Evolutionary conservation across 2,329 filamentous ascomycete species (phyloP), one percentile per base, ranked within the genome.

Genomic region (Colletotrichum karsti): DNA sequence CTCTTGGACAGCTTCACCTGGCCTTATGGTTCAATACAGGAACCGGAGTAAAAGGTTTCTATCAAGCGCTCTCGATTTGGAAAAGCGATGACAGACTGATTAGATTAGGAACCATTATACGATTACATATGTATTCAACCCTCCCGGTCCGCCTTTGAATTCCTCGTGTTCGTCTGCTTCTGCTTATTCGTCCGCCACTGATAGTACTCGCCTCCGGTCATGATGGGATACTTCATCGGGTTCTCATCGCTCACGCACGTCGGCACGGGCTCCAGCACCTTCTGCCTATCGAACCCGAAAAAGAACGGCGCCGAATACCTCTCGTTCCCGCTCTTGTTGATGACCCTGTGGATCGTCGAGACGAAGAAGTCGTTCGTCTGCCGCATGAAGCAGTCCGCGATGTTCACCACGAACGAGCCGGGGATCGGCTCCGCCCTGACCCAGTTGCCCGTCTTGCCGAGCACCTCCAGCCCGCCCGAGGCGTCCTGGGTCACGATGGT

Each of bases 401-500:
- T 83, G 54, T 85, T 84, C 59, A 85, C 79, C 0, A 84, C 82
- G 39, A 84, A 75, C 7, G 81, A 81, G 0, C 79, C 81, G 9
- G 78, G 74, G 7, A 83, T 75, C 0, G 82, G 82, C 26, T 77
- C 76, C 7, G 80, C 83, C 51, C 82, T 77, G 18, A 85, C 77
- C 83, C 82, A 85, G 24, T 78, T 74, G 0, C 82, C 83, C 5
- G 78, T 74, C 30, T 82, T 82, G 58, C 80, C 83, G 7, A 85
- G 73, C 0, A 84, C 83, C 69, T 85, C 81, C 4, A 85, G 74
- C 0, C 83, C 83, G 1, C 81, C 82, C 2, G 75, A 75, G 5
- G 75, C 63, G 54, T 84, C 83, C 54, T 85, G 83, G 10, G 80
- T 78, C 2, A 86, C 76, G 60, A 84, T 83, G 1, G 83, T 86